A percentile compares a stretch with the other conserved stretches of the same genome.
phyloP scores from a whole-genome alignment of 768 basidiomycete genomes.

The Collybia sordida region DNA sequence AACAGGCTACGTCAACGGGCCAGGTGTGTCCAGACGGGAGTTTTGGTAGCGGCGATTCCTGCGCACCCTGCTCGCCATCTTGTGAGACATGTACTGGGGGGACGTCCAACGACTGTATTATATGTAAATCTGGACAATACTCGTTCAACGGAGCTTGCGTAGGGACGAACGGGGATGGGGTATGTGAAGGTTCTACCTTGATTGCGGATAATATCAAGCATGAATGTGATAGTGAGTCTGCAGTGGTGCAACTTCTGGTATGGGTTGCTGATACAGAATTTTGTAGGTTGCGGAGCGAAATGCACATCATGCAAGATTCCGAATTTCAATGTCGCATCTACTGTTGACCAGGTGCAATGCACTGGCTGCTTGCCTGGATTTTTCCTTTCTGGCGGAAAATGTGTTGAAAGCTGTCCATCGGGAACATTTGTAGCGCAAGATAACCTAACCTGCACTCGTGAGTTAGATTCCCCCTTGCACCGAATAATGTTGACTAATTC shows the following conservation, averaged over 20 bases:
- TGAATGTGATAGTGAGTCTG: conserved; percentile 71
- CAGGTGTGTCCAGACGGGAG: conserved; percentile 63
- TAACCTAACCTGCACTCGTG: conserved; percentile 74
- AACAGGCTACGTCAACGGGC: conserved; percentile 51
- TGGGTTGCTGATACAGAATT: too few relatives aligned
- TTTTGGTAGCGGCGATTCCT: conserved; percentile 53
- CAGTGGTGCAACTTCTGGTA: too few relatives aligned
- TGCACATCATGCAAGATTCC: conserved; percentile 79
- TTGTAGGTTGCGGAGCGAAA: conserved; percentile 69
- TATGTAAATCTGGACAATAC: conserved; percentile 63
- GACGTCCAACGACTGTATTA: conserved; percentile 65
- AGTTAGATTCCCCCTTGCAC: conserved; percentile 22
- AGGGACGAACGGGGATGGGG: conserved; percentile 58
- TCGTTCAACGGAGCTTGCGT: conserved; percentile 69
- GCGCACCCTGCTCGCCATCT: conserved; percentile 56
- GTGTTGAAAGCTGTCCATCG: conserved; percentile 67
- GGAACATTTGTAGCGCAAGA: conserved; percentile 74
- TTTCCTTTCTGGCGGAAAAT: conserved; percentile 68
- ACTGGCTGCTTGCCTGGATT: conserved; percentile 78
- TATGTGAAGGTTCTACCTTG: conserved; percentile 64
- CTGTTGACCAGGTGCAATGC: conserved; percentile 65
- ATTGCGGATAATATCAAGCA: conserved; percentile 78
- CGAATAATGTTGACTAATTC: conserved; percentile 3
- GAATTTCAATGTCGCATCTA: conserved; percentile 68
- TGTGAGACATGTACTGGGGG: conserved; percentile 70